A percentile compares a stretch with the other conserved stretches of the same genome.
Conservation (phyloP, 257 asterid genomes). For the Rehmannia glutinosa region DNA sequence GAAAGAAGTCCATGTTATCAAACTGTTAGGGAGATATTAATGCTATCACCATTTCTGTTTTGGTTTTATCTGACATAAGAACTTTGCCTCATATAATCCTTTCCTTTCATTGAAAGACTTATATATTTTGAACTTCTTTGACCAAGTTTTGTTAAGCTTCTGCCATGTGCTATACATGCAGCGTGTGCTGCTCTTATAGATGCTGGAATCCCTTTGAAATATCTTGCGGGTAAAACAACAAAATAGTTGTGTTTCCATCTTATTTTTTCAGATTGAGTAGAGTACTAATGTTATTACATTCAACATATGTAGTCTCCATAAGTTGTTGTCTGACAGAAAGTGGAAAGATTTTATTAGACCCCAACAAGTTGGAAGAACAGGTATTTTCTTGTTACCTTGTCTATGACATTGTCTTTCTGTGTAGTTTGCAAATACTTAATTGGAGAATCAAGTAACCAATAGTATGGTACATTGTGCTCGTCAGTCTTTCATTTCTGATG, state of each 20-base stretch:
- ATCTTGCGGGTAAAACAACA: constrained; percentile 63
- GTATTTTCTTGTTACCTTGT: constrained; percentile 25
- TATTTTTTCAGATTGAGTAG: background rate
- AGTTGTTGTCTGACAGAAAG: constrained; percentile 64
- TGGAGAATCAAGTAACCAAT: too few species aligned
- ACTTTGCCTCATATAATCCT: too few species aligned
- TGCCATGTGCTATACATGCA: constrained; percentile 92
- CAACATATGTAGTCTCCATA: constrained; percentile 56
- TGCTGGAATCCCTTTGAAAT: constrained; percentile 89
- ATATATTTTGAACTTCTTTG: constrained; percentile 45
- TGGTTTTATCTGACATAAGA: background rate
- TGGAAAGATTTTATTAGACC: constrained; percentile 70
- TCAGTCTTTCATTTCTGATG: too few species aligned
- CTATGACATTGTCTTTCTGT: background rate
- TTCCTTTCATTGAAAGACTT: constrained; percentile 3
- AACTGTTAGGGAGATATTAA: background rate
- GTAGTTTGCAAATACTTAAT: background rate
- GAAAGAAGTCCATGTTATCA: background rate
- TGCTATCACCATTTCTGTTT: too few species aligned
- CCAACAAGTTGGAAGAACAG: constrained; percentile 82
- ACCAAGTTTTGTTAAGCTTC: constrained; percentile 61
- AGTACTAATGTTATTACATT: constrained; percentile 12
- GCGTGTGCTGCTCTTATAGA: constrained; percentile 92
- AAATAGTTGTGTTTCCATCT: background rate
- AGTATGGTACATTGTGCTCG: too few species aligned